Evolutionary conservation across 1,284 basidiomycete genomes (phyloP).

Genomic region (Peniophora sp.): DNA sequence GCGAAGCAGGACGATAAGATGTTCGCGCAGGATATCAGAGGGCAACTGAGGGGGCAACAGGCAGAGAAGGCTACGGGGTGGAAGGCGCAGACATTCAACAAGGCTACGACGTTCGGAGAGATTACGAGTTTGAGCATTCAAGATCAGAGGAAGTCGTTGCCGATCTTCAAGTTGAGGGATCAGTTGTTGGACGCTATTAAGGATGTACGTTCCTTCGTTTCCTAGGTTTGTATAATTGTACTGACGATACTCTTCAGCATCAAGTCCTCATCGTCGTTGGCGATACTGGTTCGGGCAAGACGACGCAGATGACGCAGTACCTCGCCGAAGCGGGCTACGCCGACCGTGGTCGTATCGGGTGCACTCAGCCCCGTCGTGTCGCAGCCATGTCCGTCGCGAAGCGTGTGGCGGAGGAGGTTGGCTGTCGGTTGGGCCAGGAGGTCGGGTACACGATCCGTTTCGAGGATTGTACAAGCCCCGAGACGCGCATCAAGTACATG

Average conservation of each 20-base stretch:
- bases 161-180: constrained; percentile 95
- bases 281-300: constrained; percentile 78
- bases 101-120: constrained; percentile 94
- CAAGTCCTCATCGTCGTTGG: constrained; percentile 90
- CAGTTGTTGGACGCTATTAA: constrained; percentile 86
- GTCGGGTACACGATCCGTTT: constrained; percentile 99
- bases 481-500: constrained; percentile 99
- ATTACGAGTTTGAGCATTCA: constrained; percentile 88
- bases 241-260: constrained; percentile 51
- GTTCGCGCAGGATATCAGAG: constrained; percentile 92
- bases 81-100: constrained; percentile 93
- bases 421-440: constrained; percentile 92
- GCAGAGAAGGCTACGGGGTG: constrained; percentile 82
- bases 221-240: constrained; percentile 2
- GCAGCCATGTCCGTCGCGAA: constrained; percentile 99
- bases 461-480: constrained; percentile 96
- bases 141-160: constrained; percentile 86
- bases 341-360: constrained; percentile 86
- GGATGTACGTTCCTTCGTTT: constrained; percentile 49
- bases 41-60: constrained; percentile 76
- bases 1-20: constrained; percentile 79
- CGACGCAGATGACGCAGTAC: constrained; percentile 79
- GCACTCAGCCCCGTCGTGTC: constrained; percentile 97
- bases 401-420: constrained; percentile 96
- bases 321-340: constrained; percentile 70